Evolutionary conservation across 768 basidiomycete genomes (phyloP), one percentile per base, ranked within the genome.

Genomic region (Xerocomellus intermedius): DNA sequence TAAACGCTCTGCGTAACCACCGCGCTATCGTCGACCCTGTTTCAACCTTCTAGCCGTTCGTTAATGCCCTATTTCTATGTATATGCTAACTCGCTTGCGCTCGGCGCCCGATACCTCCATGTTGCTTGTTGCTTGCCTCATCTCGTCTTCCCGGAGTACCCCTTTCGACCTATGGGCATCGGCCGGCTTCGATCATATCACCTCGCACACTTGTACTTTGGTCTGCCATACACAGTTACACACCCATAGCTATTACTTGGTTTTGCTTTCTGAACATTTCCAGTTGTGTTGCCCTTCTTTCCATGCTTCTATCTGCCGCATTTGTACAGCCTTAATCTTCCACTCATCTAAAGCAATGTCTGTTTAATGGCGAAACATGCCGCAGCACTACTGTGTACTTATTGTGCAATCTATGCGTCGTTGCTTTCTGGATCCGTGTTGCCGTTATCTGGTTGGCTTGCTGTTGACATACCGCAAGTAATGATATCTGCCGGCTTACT

Each of bases 121-220:
- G 61, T 68, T 65, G 37, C 62, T 60, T 63, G 67, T 69, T 65
- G 68, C 62, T 66, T 73, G 72, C 69, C 69, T 71, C 72, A 70
- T 66, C 69, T 73, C 65, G 73, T 69, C 67, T 68, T 71, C 55
- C 64, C 61, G 67, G 63, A 69, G 67, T 59, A 69, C 66, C 56
- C n/a, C 59, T 59, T 66, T 63, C 66, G 60, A 66, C 60, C 63
- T 66, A 69, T 73, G 69, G 67, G 68, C 71, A 65, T 71, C 59
- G 57, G 60, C 70, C 64, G 63, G 64, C 65, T 63, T 65, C 64
- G 76, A 76, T 75, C 77, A 79, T 79, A 79, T 77, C 78, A 76
- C 72, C 73, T 74, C 73, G 75, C 73, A 74, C 82, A 85, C 60
- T 80, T 86, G 85, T 86, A 86, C 82, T 82, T 76, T 82, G 81